Percentiles rank a stretch among this genome's conserved stretches.
Conservation (phyloP, 768 basidiomycete species). For the Kwoniella europaea region DNA sequence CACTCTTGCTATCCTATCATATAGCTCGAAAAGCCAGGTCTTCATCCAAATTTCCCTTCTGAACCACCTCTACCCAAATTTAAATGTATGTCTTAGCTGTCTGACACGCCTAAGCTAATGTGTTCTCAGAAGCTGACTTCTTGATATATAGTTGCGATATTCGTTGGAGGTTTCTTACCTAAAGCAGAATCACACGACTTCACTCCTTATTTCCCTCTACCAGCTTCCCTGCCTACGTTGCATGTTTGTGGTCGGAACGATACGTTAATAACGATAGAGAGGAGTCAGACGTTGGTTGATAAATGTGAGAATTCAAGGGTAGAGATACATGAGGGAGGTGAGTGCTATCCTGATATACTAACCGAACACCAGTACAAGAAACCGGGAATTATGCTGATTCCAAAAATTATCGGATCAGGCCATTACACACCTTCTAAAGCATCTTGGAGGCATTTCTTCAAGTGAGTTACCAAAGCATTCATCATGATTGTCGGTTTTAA, state of each 20-base stretch:
- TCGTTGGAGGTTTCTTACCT: slow-evolving; percentile 54
- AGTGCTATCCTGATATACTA: neutral
- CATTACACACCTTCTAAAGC: slow-evolving; percentile 55
- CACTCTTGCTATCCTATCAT: neutral
- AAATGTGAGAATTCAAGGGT: slow-evolving; percentile 45
- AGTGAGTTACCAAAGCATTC: slow-evolving; percentile 29
- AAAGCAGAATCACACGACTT: slow-evolving; percentile 35
- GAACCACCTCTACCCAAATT: slow-evolving; percentile 46
- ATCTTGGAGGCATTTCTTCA: slow-evolving; percentile 50
- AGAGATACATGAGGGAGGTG: slow-evolving; percentile 54
- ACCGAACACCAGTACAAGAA: neutral
- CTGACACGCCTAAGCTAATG: neutral
- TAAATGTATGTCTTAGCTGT: slow-evolving; percentile 45
- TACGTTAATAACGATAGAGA: slow-evolving; percentile 52
- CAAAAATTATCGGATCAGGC: slow-evolving; percentile 34
- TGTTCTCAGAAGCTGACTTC: neutral
- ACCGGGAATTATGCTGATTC: neutral
- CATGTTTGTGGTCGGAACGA: slow-evolving; percentile 55
- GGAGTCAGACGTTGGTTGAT: slow-evolving; percentile 47
- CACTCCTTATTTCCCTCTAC: slow-evolving; percentile 50
- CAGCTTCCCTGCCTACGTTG: slow-evolving; percentile 39
- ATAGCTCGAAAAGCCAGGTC: slow-evolving; percentile 52
- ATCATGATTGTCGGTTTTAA: no score
- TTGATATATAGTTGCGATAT: slow-evolving; percentile 40
- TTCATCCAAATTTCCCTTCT: slow-evolving; percentile 44